Conservation (phyloP, 345 rosid species). For the Carallia pectinifolia region DNA sequence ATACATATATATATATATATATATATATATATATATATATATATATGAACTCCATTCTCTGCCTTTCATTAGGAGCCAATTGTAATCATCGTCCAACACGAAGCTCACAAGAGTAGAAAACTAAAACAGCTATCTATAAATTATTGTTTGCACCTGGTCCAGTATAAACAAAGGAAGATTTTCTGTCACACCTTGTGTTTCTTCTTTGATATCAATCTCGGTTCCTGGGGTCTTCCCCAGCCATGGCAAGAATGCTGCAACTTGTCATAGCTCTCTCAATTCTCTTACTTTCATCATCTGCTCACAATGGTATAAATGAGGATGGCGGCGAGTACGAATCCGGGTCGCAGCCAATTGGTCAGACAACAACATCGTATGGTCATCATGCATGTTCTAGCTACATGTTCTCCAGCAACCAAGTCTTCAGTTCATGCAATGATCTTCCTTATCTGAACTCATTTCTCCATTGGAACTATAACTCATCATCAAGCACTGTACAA, state of each 20-base stretch:
- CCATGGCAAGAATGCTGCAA: not conserved
- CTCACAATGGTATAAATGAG: not conserved
- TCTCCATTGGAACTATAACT: conserved; percentile 64
- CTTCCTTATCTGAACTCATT: conserved; percentile 70
- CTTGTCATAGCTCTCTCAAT: not conserved
- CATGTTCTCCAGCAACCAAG: conserved; percentile 54
- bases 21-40: too few species aligned
- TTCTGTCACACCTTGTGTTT: too few species aligned
- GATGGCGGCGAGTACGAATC: too few species aligned
- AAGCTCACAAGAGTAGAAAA: not conserved
- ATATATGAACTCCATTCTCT: too few species aligned
- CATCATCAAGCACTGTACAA: conserved; percentile 47
- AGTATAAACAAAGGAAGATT: not conserved
- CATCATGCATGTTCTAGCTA: conserved; percentile 65
- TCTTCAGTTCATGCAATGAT: conserved; percentile 59
- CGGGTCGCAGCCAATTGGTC: too few species aligned
- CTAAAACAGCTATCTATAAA: not conserved
- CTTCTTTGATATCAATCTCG: not conserved
- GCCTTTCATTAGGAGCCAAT: too few species aligned
- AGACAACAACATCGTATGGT: conserved; percentile 18
- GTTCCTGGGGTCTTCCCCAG: not conserved
- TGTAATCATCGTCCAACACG: too few species aligned
- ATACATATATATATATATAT: too few species aligned
- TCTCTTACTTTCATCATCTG: conserved; percentile 9
- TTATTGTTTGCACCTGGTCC: not conserved